Conservation (phyloP, 2,329 filamentous ascomycete species). For the Neonectria magnoliae region DNA sequence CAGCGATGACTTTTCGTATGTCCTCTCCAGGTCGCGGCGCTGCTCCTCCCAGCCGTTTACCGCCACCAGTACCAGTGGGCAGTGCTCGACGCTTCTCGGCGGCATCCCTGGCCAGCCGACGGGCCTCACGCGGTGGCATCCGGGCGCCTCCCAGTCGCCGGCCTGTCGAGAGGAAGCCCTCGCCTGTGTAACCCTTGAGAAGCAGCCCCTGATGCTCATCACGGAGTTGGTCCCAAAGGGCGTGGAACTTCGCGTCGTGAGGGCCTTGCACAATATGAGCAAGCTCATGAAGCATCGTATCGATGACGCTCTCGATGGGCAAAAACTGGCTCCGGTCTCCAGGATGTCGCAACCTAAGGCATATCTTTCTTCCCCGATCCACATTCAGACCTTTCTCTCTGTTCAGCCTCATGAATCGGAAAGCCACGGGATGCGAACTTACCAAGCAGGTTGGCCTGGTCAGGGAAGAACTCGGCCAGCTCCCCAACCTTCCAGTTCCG, state of each 20-base stretch:
- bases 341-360: slow-evolving; percentile 81
- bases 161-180: slow-evolving; percentile 84
- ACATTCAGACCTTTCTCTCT: slow-evolving; percentile 73
- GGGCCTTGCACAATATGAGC: slow-evolving; percentile 87
- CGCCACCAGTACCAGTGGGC: slow-evolving; percentile 71
- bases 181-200: slow-evolving; percentile 87
- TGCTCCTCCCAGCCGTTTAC: slow-evolving; percentile 77
- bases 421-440: slow-evolving; percentile 27
- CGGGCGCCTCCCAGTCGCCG: slow-evolving; percentile 73
- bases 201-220: slow-evolving; percentile 83
- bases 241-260: slow-evolving; percentile 84
- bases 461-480: slow-evolving; percentile 86
- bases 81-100: slow-evolving; percentile 75
- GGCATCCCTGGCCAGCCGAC: slow-evolving; percentile 76
- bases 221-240: slow-evolving; percentile 87
- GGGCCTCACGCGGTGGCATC: slow-evolving; percentile 78
- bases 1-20: slow-evolving; percentile 76
- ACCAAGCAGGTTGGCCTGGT: slow-evolving; percentile 78
- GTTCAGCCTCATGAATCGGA: slow-evolving; percentile 7
- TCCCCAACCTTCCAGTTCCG: slow-evolving; percentile 82
- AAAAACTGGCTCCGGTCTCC: slow-evolving; percentile 81
- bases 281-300: slow-evolving; percentile 95
- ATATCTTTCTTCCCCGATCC: slow-evolving; percentile 80
- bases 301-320: slow-evolving; percentile 80
- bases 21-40: slow-evolving; percentile 65